Base-by-base conservation (phyloP, 1,139 yeast species). In the Yarrowia galli region DNA sequence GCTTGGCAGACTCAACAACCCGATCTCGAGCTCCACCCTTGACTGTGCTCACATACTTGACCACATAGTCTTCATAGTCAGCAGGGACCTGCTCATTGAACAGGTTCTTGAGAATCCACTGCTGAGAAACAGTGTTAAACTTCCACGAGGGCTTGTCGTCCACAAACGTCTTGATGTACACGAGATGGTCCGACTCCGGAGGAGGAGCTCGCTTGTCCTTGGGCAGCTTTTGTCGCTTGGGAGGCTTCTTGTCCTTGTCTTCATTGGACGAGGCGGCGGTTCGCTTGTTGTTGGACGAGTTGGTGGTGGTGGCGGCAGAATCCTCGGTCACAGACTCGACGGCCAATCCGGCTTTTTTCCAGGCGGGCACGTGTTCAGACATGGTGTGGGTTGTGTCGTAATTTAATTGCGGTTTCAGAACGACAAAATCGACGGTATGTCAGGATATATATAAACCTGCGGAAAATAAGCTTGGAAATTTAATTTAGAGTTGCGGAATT, bases 91-190 rank as follows among this genome's bases (percentile, higher is more conserved):
- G 71, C 18, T 79, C 81, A 38, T 74, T 72, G 70, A 82, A 83
- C 63, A 91, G 79, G 77, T 92, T 88, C 74, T 89, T 89, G 71
- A 92, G 78, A 66, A 93, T 83, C 98, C 98, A 93, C 75, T 92
- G 92, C 77, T 93, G 98, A 73, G 93, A 92, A 79, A 91, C 97
- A 75, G 93, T 93, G 69, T 96, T 89, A 76, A 93, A 93, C 79
- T 92, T 93, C 98, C 98, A 93, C 40, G 84, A 82, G 0, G 79
- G 84, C 69, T 81, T 82, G 72, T 88, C 92, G 12, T 83, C 81
- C 28, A 81, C 80, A 74, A 85, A 93, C 68, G 87, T 91, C 69
- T 87, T 84, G 72, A 93, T 79, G 74, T 93, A 93, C 0, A 83
- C 86, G 66, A 91, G 80, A 76, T 92, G 97, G 75, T 92, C 98